Base-by-base conservation (phyloP, 1,139 yeast species). In the Wickerhamomyces sp. region DNA sequence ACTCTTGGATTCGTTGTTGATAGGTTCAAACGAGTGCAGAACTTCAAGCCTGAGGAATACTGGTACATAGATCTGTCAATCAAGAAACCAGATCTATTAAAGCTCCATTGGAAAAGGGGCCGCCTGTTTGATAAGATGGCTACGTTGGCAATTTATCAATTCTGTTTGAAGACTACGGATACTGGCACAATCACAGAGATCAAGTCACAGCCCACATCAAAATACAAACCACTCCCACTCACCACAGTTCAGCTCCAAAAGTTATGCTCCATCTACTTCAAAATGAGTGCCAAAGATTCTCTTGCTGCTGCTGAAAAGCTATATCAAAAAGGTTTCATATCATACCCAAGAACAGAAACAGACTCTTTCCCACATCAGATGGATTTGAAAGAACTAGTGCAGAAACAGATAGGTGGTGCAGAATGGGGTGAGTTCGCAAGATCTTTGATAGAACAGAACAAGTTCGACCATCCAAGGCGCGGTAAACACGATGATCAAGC, bases 261-360 rank as follows among this genome's bases (percentile, higher is more conserved):
- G 50, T 82, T 79, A 42, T 94, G 97, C 45, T 72, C 96, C 0
- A 64, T 72, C 28, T 74, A 65, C 47, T 77, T 89, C 52, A 82
- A 78, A 46, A 65, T 87, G 69, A 75, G 87, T 51, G 93, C 98
- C 1, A 89, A 89, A 51, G 72, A 72, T 31, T 78, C 96, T 2
- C 63, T 91, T 50, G 87, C 78, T 38, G 75, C 82, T 0, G 97
- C 99, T 0, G 98, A 93, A 59, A 74, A 72, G 44, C 67, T 93
- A 19, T 93, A 93, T 55, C 88, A 83, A 39, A 68, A 73, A 36
- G 98, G 98, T 0, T 86, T 76, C 51, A 66, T 93, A 4, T 88
- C 96, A 0, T 93, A 93, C 54, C 99, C 99, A 3, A 82, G 99
- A 65, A 93, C 99, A 0, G 99, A 93, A 57, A 93, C 99, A 0